Percentiles rank a stretch among this genome's conserved stretches.
phyloP scores from a whole-genome alignment of 805 yeast species.

The Candida coleopterorum region DNA sequence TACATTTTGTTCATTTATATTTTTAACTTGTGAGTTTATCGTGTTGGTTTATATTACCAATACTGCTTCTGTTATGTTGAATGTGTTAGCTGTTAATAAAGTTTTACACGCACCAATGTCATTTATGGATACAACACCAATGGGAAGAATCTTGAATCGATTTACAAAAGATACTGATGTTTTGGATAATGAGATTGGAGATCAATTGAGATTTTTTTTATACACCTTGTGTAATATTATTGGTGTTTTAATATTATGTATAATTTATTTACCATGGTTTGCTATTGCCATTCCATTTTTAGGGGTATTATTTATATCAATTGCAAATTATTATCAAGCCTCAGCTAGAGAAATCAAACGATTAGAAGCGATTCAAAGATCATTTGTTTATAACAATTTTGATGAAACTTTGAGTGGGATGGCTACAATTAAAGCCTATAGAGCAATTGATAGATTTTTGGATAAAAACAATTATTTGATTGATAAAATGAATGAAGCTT shows the following conservation, averaged over 20 bases:
- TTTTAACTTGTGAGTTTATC: slow-evolving; percentile 40
- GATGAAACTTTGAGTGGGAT: slow-evolving; percentile 34
- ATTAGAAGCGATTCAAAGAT: slow-evolving; percentile 36
- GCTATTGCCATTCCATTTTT: slow-evolving; percentile 34
- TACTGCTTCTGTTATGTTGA: slow-evolving; percentile 53
- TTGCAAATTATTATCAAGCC: slow-evolving; percentile 33
- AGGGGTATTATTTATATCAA: slow-evolving; percentile 19
- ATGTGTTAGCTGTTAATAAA: slow-evolving; percentile 53
- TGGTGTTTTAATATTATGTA: slow-evolving; percentile 46
- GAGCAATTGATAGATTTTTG: slow-evolving; percentile 22
- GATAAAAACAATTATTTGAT: slow-evolving; percentile 21
- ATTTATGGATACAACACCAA: slow-evolving; percentile 79
- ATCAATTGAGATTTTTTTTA: slow-evolving; percentile 59
- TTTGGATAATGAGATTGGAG: slow-evolving; percentile 73
- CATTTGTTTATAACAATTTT: slow-evolving; percentile 37
- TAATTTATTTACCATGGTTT: slow-evolving; percentile 37
- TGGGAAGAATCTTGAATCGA: slow-evolving; percentile 80
- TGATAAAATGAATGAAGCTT: slow-evolving; percentile 34
- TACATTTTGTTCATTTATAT: slow-evolving; percentile 44
- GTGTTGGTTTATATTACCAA: slow-evolving; percentile 47
- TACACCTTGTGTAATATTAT: slow-evolving; percentile 49
- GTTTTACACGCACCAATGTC: slow-evolving; percentile 77
- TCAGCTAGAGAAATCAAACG: slow-evolving; percentile 36
- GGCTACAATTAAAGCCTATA: slow-evolving; percentile 34
- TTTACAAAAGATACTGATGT: slow-evolving; percentile 87